phyloP scores from a whole-genome alignment of 805 yeast species.

The Ogataea allantospora region DNA sequence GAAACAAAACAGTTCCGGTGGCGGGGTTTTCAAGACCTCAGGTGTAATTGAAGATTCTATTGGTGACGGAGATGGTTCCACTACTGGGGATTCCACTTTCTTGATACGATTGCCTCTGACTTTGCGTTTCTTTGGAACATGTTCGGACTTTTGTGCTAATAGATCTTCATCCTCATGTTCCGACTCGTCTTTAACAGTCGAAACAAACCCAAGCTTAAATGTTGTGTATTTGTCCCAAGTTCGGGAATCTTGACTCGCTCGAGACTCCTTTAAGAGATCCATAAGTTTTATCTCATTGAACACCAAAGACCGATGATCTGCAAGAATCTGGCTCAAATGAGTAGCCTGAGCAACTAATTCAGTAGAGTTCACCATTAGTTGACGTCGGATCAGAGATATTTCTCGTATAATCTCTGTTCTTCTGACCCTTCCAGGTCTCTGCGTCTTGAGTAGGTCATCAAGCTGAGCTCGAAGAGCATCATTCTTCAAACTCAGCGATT shows the following conservation, averaged over 20 bases:
- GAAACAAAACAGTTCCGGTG: constrained; percentile 41
- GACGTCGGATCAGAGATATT: constrained; percentile 5
- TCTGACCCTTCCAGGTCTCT: constrained; percentile 3
- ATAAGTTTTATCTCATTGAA: constrained; percentile 27
- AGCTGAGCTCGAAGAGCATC: constrained; percentile 17
- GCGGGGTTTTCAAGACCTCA: constrained; percentile 11
- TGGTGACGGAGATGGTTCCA: no score
- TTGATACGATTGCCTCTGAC: not conserved
- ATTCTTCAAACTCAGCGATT: constrained; percentile 29
- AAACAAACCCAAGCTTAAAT: constrained; percentile 25
- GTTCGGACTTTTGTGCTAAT: constrained; percentile 1
- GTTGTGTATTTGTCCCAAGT: constrained; percentile 22
- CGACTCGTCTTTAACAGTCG: constrained; percentile 1
- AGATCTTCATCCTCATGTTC: constrained; percentile 9
- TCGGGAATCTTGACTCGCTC: constrained; percentile 19
- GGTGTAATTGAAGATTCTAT: no score
- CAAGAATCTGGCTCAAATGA: constrained; percentile 20
- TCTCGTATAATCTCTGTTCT: constrained; percentile 1
- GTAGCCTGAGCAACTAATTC: constrained; percentile 29
- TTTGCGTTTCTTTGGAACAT: not conserved
- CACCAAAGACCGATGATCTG: constrained; percentile 24
- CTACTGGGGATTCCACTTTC: not conserved
- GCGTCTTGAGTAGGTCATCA: constrained; percentile 4
- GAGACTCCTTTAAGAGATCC: constrained; percentile 21
- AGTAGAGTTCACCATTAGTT: constrained; percentile 20